phyloP scores from a whole-genome alignment of 108 stramenopile genomes.

The Epithemia pelagica region DNA sequence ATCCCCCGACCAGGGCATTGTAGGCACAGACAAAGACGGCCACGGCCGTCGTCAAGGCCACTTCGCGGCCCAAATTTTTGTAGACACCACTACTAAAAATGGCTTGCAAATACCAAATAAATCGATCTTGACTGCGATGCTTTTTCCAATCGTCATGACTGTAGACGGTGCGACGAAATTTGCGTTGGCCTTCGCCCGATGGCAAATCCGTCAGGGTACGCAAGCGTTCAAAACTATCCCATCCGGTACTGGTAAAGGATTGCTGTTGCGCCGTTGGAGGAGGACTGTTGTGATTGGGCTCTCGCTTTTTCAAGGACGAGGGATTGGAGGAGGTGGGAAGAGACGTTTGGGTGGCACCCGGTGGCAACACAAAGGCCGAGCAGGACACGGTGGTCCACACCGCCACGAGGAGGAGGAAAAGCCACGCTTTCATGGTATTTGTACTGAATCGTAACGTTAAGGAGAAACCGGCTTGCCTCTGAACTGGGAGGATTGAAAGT shows the following conservation, averaged over 20 bases:
- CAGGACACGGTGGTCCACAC: too few relatives aligned
- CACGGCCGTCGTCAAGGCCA: constrained; percentile 29
- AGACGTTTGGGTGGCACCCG: too few relatives aligned
- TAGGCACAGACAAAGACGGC: constrained; percentile 42
- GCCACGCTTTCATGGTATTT: too few relatives aligned
- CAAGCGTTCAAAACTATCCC: constrained; percentile 7
- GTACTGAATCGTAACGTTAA: too few relatives aligned
- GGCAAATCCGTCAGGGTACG: constrained; percentile 9
- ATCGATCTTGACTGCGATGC: constrained; percentile 57
- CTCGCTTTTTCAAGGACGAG: too few relatives aligned
- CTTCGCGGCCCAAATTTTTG: constrained; percentile 49
- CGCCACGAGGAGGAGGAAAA: too few relatives aligned
- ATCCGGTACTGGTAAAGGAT: neutral
- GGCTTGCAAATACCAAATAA: constrained; percentile 37
- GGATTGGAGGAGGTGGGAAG: too few relatives aligned
- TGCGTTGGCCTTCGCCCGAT: constrained; percentile 40
- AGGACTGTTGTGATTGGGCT: too few relatives aligned
- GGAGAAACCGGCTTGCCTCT: too few relatives aligned
- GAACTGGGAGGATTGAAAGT: too few relatives aligned
- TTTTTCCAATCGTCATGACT: constrained; percentile 66
- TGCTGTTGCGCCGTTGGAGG: neutral
- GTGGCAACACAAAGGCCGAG: too few relatives aligned
- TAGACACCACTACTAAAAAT: constrained; percentile 49
- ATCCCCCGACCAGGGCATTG: constrained; percentile 50
- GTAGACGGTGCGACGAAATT: constrained; percentile 69